These are phyloP conservation scores for Rhodotorula babjevae DNA, from an alignment of 768 basidiomycete species.

Conservation along the genomic window DNA sequence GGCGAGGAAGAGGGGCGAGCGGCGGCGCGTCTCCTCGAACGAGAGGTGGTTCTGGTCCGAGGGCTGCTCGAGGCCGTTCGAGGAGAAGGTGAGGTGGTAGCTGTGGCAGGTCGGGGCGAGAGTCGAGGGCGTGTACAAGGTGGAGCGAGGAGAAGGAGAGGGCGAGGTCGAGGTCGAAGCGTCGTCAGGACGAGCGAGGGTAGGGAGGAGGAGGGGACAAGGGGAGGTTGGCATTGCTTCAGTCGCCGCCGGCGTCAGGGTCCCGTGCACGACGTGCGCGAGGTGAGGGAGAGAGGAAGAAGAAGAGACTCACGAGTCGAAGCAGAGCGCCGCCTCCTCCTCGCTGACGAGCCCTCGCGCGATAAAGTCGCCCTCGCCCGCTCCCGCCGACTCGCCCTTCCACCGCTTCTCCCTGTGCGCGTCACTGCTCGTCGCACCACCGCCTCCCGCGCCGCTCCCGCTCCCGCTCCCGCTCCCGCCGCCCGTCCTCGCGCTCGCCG, in stretches of 20 bases:
- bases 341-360: constrained; percentile 28
- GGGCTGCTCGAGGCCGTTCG: neutral
- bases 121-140: neutral
- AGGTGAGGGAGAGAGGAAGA: too few species aligned
- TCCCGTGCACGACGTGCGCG: neutral
- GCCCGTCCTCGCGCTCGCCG: neutral
- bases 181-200: neutral
- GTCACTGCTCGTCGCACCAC: neutral
- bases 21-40: constrained; percentile 25
- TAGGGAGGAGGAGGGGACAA: neutral
- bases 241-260: neutral
- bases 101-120: neutral
- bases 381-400: constrained; percentile 17
- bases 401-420: constrained; percentile 18
- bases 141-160: neutral
- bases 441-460: neutral
- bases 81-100: constrained; percentile 29
- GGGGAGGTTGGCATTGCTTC: constrained; percentile 1
- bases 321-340: constrained; percentile 34
- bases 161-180: neutral
- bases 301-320: constrained; percentile 18
- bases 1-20: constrained; percentile 32
- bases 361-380: constrained; percentile 26
- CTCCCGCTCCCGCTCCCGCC: neutral
- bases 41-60: constrained; percentile 6